Evolutionary conservation across 352 stramenopile species (phyloP), one percentile per base, ranked within the genome.

Genomic region (Globisporangium spiculum): DNA sequence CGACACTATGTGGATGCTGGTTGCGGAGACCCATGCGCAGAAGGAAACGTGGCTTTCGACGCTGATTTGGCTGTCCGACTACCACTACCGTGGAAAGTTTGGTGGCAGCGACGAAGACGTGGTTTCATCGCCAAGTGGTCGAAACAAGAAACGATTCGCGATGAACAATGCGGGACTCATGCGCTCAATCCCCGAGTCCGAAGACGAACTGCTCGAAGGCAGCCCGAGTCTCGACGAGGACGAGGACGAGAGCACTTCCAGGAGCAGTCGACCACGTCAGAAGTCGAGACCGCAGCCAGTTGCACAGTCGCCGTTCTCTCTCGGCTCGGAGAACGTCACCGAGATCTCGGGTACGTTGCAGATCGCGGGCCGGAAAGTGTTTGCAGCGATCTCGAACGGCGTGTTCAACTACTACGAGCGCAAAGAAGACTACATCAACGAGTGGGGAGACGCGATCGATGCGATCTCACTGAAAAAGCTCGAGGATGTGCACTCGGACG

Each of bases 331-430:
- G 53, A 69, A 60, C 20, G 60, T 73, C 8, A 70, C 56, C 18
- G 70, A 75, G 50, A 67, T 72, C 48, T 70, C 70, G 2, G 70
- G 70, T 2, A 63, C 53, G 10, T 30, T 96, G 27, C 74, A 89
- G 34, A 90, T 94, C 41, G 77, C 78, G 2, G 84, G 81, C 0
- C 75, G 62, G 27, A 78, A 74, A 14, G 84, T 93, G 3, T 96
- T 92, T 67, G 87, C 86, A 0, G 79, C 84, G 1, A 96, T 96
- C 41, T 85, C 86, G 0, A 91, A 85, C 44, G 87, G 87, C n/a
- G 81, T 96, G 9, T 93, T 96, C 63, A 90, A 86, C 38, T 96
- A 94, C 68, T 96, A 94, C 58, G 87, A 90, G n/a, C 82, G 83
- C 0, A 82, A 93, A 38, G 83, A 89, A 48, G 86, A 94, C 65